Base-by-base conservation (phyloP, 306 rosid genomes). In the Castanea crenata region DNA sequence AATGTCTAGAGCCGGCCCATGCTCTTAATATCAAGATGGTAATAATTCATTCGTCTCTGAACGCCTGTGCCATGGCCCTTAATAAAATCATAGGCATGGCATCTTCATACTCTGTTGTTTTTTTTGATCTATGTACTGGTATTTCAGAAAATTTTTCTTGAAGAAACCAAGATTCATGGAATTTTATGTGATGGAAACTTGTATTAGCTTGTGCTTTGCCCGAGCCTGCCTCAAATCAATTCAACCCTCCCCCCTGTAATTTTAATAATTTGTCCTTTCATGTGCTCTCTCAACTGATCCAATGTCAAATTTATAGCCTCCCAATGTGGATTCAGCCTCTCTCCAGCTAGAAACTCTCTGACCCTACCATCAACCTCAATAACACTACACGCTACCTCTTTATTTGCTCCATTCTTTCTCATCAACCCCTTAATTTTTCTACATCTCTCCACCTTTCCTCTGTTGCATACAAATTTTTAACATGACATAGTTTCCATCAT, bases 381-480 rank as follows among this genome's bases (percentile, higher is more conserved):
- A 62, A 84, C 83, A 76, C 93, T 93, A 74, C 80, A 87, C 55
- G 90, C 94, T 21, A 87, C 84, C 80, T 85, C 94, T 86, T 91
- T 93, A 76, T 63, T 69, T 52, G 85, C 83, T 80, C 87, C 90
- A 74, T 79, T 79, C 74, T 78, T 83, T 76, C 75, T 74, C 90
- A 88, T 91, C 88, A 80, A 78, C 52, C 84, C 69, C 79, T 91
- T 87, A 46, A 88, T 81, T 80, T 76, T 79, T 89, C 93, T 67
- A 76, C 87, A 71, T 89, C 92, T 58, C 29, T 78, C 97, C 97
- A 92, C 77, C 91, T 89, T 74, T 77, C 81, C 69, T 72, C 87
- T 0, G 78, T 73, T 10, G 89, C 90, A 59, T 89, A 92, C 87
- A 92, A 62, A 72, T 92, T 89, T 86, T 89, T 77, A 89, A 58